Evolutionary conservation across 306 rosid genomes (phyloP), one percentile per base, ranked within the genome.

Genomic region (Aeschynomene evenia): DNA sequence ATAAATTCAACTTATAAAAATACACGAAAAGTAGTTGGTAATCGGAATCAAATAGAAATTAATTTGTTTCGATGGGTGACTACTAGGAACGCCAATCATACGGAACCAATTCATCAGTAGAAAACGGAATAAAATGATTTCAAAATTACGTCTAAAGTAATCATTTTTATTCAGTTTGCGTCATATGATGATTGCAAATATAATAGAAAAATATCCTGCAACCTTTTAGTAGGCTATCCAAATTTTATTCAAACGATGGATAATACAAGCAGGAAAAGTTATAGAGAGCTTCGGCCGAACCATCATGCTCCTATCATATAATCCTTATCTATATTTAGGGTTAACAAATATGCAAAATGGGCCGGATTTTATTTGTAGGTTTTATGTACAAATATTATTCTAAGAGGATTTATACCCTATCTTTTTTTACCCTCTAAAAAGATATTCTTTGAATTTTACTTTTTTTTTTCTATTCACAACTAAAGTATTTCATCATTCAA

Each of bases 111-210:
- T 73, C 55, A 42, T 60, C 60, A 26, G 52, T 26, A 39, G 60
- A 76, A 61, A 69, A 31, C 29, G 15, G 50, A 76, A 60, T 19
- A 31, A n/a, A 57, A 60, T 45, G 9, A 79, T 72, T 71, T 70
- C 24, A 57, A 68, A n/a, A 49, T 56, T 5, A 39, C 15, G 6
- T 24, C 11, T 31, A 51, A 56, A 18, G 9, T 1, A 51, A 51
- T 22, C 53, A 39, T 45, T 72, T n/a, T 13, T 52, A 46, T 61
- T 54, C 49, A 69, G 82, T 75, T 78, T 80, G 76, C 76, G 61
- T 45, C 77, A 74, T 63, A 49, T 45, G 68, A 70, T 78, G 43
- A 72, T 65, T 57, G 74, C 59, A 39, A 37, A 65, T 14, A 39
- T 51, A 72, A 57, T 46, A 71, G 4, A 69, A 55, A 69, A 37